These are phyloP conservation scores for Lanmaoa pseudosensibilis DNA, from an alignment of 768 basidiomycete species.

Conservation along the genomic window DNA sequence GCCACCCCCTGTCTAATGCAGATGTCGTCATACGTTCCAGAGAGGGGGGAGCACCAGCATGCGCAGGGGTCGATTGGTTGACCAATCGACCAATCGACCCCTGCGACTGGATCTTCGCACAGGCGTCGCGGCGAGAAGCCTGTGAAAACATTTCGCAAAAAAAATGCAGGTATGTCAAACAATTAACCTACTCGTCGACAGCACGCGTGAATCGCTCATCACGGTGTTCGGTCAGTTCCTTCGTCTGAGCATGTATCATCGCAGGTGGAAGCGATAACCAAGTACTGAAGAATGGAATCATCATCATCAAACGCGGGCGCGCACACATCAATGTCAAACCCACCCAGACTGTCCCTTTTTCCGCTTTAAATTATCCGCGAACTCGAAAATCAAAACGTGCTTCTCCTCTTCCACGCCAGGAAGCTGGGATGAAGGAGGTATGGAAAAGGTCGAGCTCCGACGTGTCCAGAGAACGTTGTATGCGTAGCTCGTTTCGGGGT, in stretches of 20 bases:
- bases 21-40: too few relatives aligned
- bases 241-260: constrained; percentile 55
- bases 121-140: constrained; percentile 57
- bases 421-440: constrained; percentile 30
- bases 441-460: constrained; percentile 43
- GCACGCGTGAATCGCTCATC: constrained; percentile 65
- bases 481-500: constrained; percentile 57
- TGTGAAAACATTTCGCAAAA: constrained; percentile 26
- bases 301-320: background rate
- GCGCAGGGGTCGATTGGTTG: too few relatives aligned
- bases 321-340: background rate
- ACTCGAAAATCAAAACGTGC: constrained; percentile 52
- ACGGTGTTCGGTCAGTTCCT: constrained; percentile 69
- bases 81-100: too few relatives aligned
- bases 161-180: background rate
- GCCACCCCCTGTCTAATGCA: too few relatives aligned
- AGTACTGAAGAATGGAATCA: constrained; percentile 10
- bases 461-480: constrained; percentile 37
- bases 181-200: constrained; percentile 58
- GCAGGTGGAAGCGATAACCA: constrained; percentile 31
- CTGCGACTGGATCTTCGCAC: constrained; percentile 59
- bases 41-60: too few relatives aligned
- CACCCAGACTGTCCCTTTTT: constrained; percentile 32
- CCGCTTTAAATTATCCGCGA: constrained; percentile 46
- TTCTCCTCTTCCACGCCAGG: constrained; percentile 37